Base-by-base conservation (phyloP, 441 rosid species). In the Populus trichocarpa region DNA sequence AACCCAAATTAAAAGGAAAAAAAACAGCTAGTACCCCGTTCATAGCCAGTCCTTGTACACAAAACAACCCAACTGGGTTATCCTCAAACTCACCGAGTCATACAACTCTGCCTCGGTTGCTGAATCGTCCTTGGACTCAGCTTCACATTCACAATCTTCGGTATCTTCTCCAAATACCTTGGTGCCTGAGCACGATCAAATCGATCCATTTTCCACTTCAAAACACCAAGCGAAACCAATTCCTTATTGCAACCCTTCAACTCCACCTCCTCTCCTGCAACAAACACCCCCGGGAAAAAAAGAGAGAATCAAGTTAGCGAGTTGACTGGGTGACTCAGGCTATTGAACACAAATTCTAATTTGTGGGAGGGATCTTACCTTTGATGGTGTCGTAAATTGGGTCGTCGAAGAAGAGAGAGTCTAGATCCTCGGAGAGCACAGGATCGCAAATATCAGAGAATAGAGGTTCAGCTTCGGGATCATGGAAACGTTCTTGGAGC, bases 91-190 rank as follows among this genome's bases (percentile, higher is more conserved):
- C 73, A 23, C 46, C 16, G 70, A 67, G 20, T 23, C 53, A 20
- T 68, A 46, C n/a, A 63, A 61, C 32, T 76, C 83, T 80, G 86
- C 78, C 89, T 73, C 33, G 93, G 95, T 80, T 91, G 93, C 80
- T 91, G 92, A 83, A 91, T 91, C 84, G 59, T 78, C 83, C 90
- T 78, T 12, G 95, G 95, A 84, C 87, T 85, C 89, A 87, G 32
- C 79, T 79, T 91, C 80, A 75, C 77, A 74, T 22, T 85, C 84
- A 89, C 86, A 67, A 87, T 83, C 90, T 85, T 91, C 23, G 90
- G 88, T 2, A 80, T 85, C 80, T 89, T 91, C 84, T 85, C 90
- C 10, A 22, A 25, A 42, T 61, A 76, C 79, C 83, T 87, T 16
- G 86, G 86, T 40, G 81, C 73, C 73, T 75, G 80, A 23, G 76